A percentile compares a stretch with the other conserved stretches of the same genome.
These are phyloP conservation scores for Aspergillus tanneri DNA, from an alignment of 2,329 filamentous ascomycete species.

Conservation along the genomic window DNA sequence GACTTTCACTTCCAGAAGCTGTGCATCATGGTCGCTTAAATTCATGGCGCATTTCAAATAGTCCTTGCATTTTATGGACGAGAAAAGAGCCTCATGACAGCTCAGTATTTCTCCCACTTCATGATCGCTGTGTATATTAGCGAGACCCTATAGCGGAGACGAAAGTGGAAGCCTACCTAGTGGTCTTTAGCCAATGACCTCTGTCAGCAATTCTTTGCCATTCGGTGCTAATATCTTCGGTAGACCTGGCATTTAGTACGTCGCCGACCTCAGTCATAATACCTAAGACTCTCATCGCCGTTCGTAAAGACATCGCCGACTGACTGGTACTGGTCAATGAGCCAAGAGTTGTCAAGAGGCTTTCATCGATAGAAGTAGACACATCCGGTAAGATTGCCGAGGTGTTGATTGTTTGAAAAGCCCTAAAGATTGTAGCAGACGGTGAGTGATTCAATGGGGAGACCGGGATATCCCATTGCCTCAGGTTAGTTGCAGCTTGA, in stretches of 20 bases:
- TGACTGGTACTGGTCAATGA: constrained; percentile 36
- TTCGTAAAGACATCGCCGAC: constrained; percentile 49
- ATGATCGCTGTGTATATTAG: constrained; percentile 38
- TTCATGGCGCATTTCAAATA: constrained; percentile 61
- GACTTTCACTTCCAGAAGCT: constrained; percentile 72
- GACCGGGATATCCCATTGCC: constrained; percentile 86
- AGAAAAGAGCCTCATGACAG: constrained; percentile 78
- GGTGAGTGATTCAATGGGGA: constrained; percentile 63
- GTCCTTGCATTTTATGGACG: constrained; percentile 70
- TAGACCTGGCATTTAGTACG: constrained; percentile 61
- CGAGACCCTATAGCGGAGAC: background rate
- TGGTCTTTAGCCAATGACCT: constrained; percentile 76
- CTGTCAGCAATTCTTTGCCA: constrained; percentile 65
- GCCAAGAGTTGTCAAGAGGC: constrained; percentile 52
- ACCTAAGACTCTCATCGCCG: constrained; percentile 64
- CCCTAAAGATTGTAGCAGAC: constrained; percentile 71
- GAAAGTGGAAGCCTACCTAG: constrained; percentile 58
- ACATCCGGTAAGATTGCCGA: constrained; percentile 58
- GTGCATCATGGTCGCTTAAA: constrained; percentile 62
- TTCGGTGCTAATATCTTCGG: constrained; percentile 60
- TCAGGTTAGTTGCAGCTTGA: constrained; percentile 74
- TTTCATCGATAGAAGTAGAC: constrained; percentile 60
- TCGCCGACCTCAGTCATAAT: constrained; percentile 80
- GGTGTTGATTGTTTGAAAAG: constrained; percentile 74
- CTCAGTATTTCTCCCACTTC: constrained; percentile 80